Base-by-base conservation (phyloP, 352 stramenopile genomes). In the Salisapilia sapeloensis region DNA sequence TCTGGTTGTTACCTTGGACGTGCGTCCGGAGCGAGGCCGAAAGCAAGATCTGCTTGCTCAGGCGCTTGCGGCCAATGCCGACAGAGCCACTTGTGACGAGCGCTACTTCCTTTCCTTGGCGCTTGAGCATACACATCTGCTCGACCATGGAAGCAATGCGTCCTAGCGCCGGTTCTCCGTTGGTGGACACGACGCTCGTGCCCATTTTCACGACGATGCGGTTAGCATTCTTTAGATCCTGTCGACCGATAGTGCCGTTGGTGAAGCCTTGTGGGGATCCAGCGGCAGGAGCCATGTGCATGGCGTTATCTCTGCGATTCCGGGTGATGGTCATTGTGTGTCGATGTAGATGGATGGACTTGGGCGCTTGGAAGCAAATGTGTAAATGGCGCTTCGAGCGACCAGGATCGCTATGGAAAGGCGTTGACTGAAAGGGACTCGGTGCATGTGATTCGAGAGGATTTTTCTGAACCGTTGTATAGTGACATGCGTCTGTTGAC, bases 131-230 rank as follows among this genome's bases (percentile, higher is more conserved):
- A 22, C 72, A 86, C 33, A 96, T 87, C 52, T 96, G 85, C 53
- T 97, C 87, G 11, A 89, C 72, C 41, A 97, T 89, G 19, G 77
- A 83, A 12, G 71, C 78, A 38, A 93, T 86, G 40, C 77, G 70
- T 8, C 83, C 90, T 6, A 97, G 60, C 30, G 83, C 92, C 7
- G 83, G 84, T 46, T 92, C 76, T 33, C 89, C 89, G 44, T 85
- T 82, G 33, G 92, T 96, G 14, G 83, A 92, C 29, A 98, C 89
- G 15, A 97, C 85, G 33, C 77, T 94, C 8, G 92, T 98, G 17
- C 92, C 92, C 53, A 93, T 93, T 44, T 98, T 98, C 40, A 98
- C 69, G 22, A 96, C 82, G 29, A 98, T 91, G 40, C 84, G 82
- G 29, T 61, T 65, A 9, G 71, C 67, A 44, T 86, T 60, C 40